These are phyloP conservation scores for Aspergillus fumigatiaffinis DNA, from an alignment of 2,329 filamentous ascomycete genomes.

Conservation along the genomic window DNA sequence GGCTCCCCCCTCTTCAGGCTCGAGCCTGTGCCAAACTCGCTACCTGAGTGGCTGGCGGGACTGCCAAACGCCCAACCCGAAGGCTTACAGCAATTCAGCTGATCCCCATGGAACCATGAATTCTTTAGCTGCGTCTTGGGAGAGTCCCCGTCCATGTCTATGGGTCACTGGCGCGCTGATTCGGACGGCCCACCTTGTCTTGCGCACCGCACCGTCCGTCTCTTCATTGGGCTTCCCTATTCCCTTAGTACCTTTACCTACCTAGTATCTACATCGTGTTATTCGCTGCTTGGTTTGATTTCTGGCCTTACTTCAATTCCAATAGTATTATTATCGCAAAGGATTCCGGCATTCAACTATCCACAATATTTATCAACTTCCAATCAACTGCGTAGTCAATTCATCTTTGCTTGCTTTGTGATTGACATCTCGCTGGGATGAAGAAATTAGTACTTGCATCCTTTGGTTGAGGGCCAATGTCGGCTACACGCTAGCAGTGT, in stretches of 20 bases:
- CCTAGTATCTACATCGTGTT: background rate
- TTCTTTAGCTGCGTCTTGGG: slow-evolving; percentile 23
- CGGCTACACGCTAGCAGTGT: background rate
- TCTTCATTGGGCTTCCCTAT: slow-evolving; percentile 8
- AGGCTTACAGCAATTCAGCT: slow-evolving; percentile 26
- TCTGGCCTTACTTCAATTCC: background rate
- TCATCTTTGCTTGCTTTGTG: background rate
- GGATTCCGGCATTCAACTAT: background rate
- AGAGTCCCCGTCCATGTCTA: slow-evolving; percentile 34
- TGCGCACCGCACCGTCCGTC: slow-evolving; percentile 15
- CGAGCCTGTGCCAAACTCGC: slow-evolving; percentile 4
- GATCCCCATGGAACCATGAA: slow-evolving; percentile 26
- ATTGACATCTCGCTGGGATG: background rate
- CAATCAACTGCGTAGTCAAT: background rate
- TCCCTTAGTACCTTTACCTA: background rate
- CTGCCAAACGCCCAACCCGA: slow-evolving; percentile 20
- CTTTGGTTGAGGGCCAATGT: background rate
- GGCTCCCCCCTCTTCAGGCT: slow-evolving; percentile 17
- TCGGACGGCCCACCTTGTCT: slow-evolving; percentile 15
- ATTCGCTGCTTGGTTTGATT: background rate
- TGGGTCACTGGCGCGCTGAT: slow-evolving; percentile 30
- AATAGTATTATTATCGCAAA: background rate
- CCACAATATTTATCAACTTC: background rate
- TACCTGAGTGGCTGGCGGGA: slow-evolving; percentile 7
- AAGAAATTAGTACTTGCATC: background rate